Conservation (phyloP, 164 flowering plant genomes). For the Macadamia tetraphylla region DNA sequence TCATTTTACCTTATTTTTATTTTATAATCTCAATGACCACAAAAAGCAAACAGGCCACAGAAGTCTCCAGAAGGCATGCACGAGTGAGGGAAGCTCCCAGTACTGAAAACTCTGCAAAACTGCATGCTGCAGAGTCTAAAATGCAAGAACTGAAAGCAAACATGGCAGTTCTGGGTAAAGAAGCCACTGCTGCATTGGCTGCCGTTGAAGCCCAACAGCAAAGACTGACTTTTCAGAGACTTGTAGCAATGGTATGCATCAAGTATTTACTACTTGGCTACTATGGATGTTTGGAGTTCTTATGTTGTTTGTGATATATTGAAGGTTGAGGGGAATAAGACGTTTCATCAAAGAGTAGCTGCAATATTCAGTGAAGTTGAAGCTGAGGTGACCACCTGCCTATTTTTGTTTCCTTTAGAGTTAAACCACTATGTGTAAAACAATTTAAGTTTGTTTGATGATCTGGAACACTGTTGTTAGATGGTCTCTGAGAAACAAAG, state of each 20-base stretch:
- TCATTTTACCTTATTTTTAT: constrained; percentile 7
- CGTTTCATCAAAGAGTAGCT: constrained; percentile 72
- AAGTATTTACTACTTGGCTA: background rate
- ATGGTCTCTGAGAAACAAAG: constrained; percentile 87
- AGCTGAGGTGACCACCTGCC: constrained; percentile 58
- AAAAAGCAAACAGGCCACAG: constrained; percentile 64
- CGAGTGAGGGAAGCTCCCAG: constrained; percentile 64
- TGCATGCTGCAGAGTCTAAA: constrained; percentile 76
- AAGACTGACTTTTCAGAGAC: constrained; percentile 88
- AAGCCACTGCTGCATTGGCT: constrained; percentile 91
- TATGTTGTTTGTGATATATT: constrained; percentile 9
- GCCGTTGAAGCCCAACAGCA: constrained; percentile 96
- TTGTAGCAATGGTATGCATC: constrained; percentile 71
- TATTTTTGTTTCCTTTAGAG: background rate
- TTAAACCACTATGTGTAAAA: background rate
- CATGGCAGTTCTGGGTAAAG: constrained; percentile 96
- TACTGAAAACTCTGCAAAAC: constrained; percentile 70
- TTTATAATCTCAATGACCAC: constrained; percentile 14
- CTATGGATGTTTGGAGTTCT: background rate
- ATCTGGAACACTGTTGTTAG: constrained; percentile 30
- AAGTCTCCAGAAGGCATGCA: constrained; percentile 73
- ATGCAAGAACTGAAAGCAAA: constrained; percentile 90
- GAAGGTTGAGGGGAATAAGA: constrained; percentile 90
- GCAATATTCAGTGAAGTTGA: constrained; percentile 76
- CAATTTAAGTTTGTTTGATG: constrained; percentile 7